Evolutionary conservation across 257 asterid genomes (phyloP), one percentile per base, ranked within the genome.

Genomic region (Ligustrum vulgare): DNA sequence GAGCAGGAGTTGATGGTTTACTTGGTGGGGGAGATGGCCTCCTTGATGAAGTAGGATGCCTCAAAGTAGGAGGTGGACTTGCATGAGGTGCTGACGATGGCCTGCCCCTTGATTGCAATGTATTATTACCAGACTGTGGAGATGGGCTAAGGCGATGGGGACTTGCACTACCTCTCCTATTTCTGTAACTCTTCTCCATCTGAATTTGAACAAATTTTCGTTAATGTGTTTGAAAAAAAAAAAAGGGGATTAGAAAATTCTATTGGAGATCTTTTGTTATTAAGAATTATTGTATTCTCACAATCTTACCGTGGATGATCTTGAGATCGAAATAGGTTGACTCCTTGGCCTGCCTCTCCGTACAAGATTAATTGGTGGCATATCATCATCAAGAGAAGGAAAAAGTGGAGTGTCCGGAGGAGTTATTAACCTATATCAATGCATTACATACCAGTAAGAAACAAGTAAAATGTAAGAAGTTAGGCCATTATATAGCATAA

Each of bases 391-490:
- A 90, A 95, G 78, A 54, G 97, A 91, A 73, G 91, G 73, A 78
- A 95, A 95, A 33, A 95, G 93, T 74, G 99, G 99, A 71, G 98
- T 95, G 64, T 93, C 99, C 0, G 99, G 99, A 77, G 99, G 99
- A 60, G 99, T 93, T 80, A 91, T 84, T 84, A 95, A 87, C 99
- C 99, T 95, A 74, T 25, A 80, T 79, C 64, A 77, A 76, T 36
- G 73, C 32, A 72, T 20, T 72, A 69, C 70, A 68, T 76, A 70
- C 83, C 80, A 65, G 80, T 70, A 75, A 37, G 75, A 60, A 74
- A 72, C 74, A 56, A 58, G 20, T 49, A 79, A 78, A 72, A 66
- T 45, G 71, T 41, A 69, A 32, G 75, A 73, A 72, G 8, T 36
- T 49, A 18, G n/a, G 69, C 71, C 73, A n/a, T 54, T 75, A 68